Percentiles rank a stretch among this genome's conserved stretches.
Evolutionary conservation across 495 filamentous ascomycete species (phyloP).

Genomic region (Xylaria longipes): DNA sequence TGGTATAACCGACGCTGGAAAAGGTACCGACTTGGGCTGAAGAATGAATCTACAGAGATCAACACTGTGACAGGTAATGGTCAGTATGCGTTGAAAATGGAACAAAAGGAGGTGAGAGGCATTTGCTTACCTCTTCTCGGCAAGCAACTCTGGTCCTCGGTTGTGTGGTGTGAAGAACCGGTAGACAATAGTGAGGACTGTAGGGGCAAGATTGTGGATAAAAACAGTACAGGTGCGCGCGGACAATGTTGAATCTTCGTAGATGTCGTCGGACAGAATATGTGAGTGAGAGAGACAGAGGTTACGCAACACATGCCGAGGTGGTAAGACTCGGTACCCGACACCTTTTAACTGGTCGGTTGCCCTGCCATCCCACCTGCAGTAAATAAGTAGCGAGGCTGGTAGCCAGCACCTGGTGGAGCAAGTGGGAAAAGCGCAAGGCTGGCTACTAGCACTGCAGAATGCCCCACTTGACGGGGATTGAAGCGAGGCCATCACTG

Average conservation of each 20-base stretch:
- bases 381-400: conserved; percentile 56
- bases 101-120: not conserved
- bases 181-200: not conserved
- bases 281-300: conserved; percentile 4
- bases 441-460: conserved; percentile 24
- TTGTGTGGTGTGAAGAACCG: not conserved
- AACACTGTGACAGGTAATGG: not conserved
- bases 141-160: not conserved
- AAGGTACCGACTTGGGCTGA: not conserved
- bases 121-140: conserved; percentile 2
- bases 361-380: conserved; percentile 50
- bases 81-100: not conserved
- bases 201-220: not conserved
- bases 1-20: not conserved
- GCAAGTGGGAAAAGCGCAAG: conserved; percentile 39
- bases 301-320: conserved; percentile 13
- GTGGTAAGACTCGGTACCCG: conserved; percentile 30
- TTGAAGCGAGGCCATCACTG: not conserved
- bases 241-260: not conserved
- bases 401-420: conserved; percentile 32
- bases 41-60: not conserved
- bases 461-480: not conserved
- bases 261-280: not conserved
- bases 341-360: conserved; percentile 39
- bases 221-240: not conserved